Evolutionary conservation across 345 rosid genomes (phyloP).

Genomic region (Pseudoturritis turrita): DNA sequence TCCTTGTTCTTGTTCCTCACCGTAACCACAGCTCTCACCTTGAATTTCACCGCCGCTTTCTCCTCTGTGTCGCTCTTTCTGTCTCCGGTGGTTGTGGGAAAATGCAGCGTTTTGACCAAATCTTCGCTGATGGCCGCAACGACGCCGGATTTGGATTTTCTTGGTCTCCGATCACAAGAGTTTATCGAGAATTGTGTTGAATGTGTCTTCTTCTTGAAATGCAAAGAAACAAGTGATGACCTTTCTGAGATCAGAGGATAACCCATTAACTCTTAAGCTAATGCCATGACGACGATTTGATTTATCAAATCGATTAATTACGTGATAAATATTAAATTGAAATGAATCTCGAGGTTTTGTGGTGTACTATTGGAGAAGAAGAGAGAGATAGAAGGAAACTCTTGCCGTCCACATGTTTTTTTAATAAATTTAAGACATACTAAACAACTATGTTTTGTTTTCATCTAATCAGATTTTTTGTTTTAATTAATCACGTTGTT

Average conservation of each 20-base stretch:
- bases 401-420: no score
- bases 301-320: background rate
- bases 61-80: conserved; percentile 30
- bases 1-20: conserved; percentile 77
- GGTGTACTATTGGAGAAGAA: background rate
- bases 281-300: conserved; percentile 45
- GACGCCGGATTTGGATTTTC: conserved; percentile 19
- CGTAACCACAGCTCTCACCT: conserved; percentile 67
- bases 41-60: conserved; percentile 41
- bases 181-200: background rate
- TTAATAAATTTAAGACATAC: no score
- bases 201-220: conserved; percentile 10
- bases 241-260: conserved; percentile 31
- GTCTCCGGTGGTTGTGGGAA: background rate
- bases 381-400: no score
- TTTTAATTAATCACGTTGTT: no score
- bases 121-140: conserved; percentile 63
- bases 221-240: conserved; percentile 20
- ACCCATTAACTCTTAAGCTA: conserved; percentile 64
- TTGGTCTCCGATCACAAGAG: conserved; percentile 3
- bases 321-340: no score
- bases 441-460: no score
- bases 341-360: background rate
- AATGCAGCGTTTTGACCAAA: conserved; percentile 39
- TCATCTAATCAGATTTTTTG: no score